Conservation (phyloP, 306 rosid species). For the Cucurbita moschata region DNA sequence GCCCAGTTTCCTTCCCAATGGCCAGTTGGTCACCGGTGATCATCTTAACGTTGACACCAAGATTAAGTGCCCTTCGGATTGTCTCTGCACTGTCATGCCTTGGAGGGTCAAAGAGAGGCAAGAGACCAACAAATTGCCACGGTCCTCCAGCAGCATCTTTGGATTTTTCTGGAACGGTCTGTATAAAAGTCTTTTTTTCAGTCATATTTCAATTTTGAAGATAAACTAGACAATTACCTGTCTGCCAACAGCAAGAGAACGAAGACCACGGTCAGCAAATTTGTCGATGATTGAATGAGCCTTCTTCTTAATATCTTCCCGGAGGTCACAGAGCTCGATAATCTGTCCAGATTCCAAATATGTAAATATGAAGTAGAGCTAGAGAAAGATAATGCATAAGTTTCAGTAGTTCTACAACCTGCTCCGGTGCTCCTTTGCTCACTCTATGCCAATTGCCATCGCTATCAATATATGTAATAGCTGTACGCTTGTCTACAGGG, state of each 20-base stretch:
- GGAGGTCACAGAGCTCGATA: slow-evolving; percentile 59
- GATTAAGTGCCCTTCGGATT: slow-evolving; percentile 57
- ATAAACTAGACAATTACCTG: slow-evolving; percentile 27
- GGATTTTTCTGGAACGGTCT: slow-evolving; percentile 52
- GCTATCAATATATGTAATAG: slow-evolving; percentile 61
- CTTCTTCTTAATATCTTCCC: slow-evolving; percentile 40
- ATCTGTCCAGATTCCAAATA: slow-evolving; percentile 28
- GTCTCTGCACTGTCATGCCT: slow-evolving; percentile 97
- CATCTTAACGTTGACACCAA: slow-evolving; percentile 92
- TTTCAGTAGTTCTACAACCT: slow-evolving; percentile 21
- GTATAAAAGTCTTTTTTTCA: background rate
- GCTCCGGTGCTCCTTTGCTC: slow-evolving; percentile 96
- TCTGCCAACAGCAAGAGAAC: slow-evolving; percentile 55
- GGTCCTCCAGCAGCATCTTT: slow-evolving; percentile 69
- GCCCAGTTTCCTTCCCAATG: slow-evolving; percentile 84
- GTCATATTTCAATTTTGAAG: background rate
- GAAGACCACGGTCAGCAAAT: slow-evolving; percentile 88
- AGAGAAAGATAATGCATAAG: background rate
- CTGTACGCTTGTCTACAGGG: slow-evolving; percentile 90
- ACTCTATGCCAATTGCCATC: slow-evolving; percentile 64
- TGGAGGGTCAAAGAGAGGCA: slow-evolving; percentile 94
- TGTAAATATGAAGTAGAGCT: background rate
- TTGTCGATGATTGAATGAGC: slow-evolving; percentile 62
- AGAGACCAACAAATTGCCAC: slow-evolving; percentile 70
- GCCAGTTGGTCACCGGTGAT: slow-evolving; percentile 91